Conservation (phyloP, 2,329 filamentous ascomycete species). For the Pseudopyricularia javanii region DNA sequence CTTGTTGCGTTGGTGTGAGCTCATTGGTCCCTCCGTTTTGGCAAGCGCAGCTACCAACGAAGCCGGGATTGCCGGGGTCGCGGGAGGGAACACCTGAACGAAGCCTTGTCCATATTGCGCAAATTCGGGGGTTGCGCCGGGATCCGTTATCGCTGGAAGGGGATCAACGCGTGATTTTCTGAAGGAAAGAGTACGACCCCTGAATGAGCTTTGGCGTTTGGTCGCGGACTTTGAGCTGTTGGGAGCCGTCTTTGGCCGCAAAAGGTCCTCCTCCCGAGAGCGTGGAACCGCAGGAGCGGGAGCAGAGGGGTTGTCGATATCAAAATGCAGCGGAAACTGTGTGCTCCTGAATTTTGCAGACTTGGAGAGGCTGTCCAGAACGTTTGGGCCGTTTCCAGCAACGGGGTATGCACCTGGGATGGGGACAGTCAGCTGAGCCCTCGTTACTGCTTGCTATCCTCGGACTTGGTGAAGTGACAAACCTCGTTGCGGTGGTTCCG, state of each 20-base stretch:
- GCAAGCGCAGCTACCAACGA: background rate
- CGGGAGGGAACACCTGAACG: background rate
- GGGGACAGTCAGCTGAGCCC: conserved; percentile 1
- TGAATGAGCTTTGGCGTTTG: background rate
- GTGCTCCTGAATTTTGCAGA: conserved; percentile 16
- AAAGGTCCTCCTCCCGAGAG: conserved; percentile 13
- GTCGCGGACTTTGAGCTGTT: background rate
- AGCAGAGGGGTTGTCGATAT: conserved; percentile 10
- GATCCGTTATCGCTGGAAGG: background rate
- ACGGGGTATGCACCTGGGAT: conserved; percentile 24
- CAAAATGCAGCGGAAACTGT: conserved; percentile 9
- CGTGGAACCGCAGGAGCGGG: conserved; percentile 18
- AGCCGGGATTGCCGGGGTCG: background rate
- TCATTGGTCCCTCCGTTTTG: background rate
- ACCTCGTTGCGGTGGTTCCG: conserved; percentile 12
- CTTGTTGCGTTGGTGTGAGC: conserved; percentile 13
- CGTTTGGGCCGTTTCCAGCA: conserved; percentile 25
- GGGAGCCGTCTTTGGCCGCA: conserved; percentile 25
- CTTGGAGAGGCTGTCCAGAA: conserved; percentile 21
- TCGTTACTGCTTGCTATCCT: background rate
- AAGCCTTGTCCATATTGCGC: conserved; percentile 1
- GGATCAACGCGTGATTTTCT: background rate
- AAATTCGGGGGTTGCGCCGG: background rate
- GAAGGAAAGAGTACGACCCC: background rate
- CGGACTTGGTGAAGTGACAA: background rate